phyloP scores from a whole-genome alignment of 768 basidiomycete species.

The Termitomyces eurrhizus region DNA sequence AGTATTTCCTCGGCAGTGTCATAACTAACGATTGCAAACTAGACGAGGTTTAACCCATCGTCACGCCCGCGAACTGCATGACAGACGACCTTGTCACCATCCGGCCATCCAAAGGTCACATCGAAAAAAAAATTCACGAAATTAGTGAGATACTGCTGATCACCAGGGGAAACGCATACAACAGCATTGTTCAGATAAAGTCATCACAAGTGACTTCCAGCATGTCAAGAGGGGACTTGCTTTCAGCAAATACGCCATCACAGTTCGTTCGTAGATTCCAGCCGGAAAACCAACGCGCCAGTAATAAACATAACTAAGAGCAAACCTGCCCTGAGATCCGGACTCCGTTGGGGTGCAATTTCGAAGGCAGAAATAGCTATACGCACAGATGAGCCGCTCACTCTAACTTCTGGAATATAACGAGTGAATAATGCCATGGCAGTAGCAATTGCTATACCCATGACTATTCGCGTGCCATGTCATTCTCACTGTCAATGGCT shows the following conservation, averaged over 20 bases:
- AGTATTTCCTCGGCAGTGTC: no score
- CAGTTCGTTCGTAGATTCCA: conserved; percentile 23
- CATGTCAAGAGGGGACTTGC: conserved; percentile 11
- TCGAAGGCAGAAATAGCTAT: background rate
- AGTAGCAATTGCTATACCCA: conserved; percentile 11
- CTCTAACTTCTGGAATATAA: conserved; percentile 23
- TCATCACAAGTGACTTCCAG: background rate
- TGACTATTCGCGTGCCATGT: conserved; percentile 14
- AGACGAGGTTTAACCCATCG: no score
- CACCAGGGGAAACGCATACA: background rate
- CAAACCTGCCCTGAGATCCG: conserved; percentile 31
- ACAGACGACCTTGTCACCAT: no score
- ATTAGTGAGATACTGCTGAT: background rate
- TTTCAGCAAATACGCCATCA: conserved; percentile 18
- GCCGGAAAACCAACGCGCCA: conserved; percentile 29
- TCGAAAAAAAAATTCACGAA: conserved; percentile 17
- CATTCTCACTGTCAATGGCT: background rate
- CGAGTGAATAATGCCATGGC: conserved; percentile 19
- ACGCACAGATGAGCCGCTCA: conserved; percentile 17
- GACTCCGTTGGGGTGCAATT: background rate
- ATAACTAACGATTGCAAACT: no score
- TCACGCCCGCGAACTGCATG: no score
- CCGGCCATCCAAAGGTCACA: no score
- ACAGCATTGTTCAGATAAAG: conserved; percentile 19
- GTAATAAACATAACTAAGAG: conserved; percentile 38